Base-by-base conservation (phyloP, 2,329 filamentous ascomycete species). In the Pseudogymnoascus sp. region DNA sequence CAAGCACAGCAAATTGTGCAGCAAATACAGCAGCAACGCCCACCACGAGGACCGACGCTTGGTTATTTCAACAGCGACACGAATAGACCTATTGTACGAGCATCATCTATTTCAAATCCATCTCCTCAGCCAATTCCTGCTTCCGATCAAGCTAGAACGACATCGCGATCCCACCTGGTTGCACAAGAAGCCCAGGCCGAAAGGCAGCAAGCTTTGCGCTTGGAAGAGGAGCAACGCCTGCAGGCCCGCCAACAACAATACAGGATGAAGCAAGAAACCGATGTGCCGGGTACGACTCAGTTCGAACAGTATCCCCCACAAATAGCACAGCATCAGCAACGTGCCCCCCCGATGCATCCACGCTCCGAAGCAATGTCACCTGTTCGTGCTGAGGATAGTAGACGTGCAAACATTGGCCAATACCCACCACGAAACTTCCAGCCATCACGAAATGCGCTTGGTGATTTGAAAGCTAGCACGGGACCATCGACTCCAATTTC, bases 211-310 rank as follows among this genome's bases (percentile, higher is more conserved):
- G 72, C 71, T 37, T 62, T 73, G 16, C 68, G 69, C 57, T 62
- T 72, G 41, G 68, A 66, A 25, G 37, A 66, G 28, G 60, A 65
- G 43, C 64, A 36, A 37, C 65, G 62, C 8, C 61, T 45, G 14
- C 31, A 45, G n/a, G 36, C 60, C 4, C 61, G 31, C n/a, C 63
- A 64, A 21, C 60, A 64, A 60, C 76, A 76, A 34, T 74, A 73
- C 63, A 72, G 74, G n/a, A 66, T 73, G 66, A 74, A 75, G 65
- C 70, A 73, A 65, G 73, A 75, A 63, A 65, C 54, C 2, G 70
- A 72, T 11, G 73, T 34, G 64, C 71, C 51, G 72, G 76, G 67
- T 68, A 72, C 63, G 71, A 79, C 62, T 63, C 73, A 68, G 71
- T 77, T 65, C 61, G 73, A 75, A 60, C 66, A 68, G 11, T 74